A percentile compares a stretch with the other conserved stretches of the same genome.
Conservation (phyloP, 257 asterid genomes). For the Capsicum rhomboideum region DNA sequence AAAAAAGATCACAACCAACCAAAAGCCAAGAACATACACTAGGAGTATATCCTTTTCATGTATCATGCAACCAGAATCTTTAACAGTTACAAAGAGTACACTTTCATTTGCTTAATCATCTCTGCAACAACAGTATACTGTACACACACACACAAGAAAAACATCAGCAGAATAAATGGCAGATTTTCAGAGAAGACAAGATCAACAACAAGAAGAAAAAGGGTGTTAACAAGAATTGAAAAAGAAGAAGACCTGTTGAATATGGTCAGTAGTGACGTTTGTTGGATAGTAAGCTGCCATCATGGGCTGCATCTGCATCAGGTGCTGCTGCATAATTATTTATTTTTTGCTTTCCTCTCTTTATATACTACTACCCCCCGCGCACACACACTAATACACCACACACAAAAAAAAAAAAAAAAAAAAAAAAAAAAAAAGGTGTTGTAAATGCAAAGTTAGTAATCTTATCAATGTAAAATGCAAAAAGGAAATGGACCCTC, state of each 20-base stretch:
- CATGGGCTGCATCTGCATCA: conserved; percentile 98
- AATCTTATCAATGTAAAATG: background rate
- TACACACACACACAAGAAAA: no score
- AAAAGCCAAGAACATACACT: no score
- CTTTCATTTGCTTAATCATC: background rate
- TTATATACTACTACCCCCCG: conserved; percentile 19
- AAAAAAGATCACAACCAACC: no score
- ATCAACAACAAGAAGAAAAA: background rate
- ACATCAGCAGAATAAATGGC: background rate
- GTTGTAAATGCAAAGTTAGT: background rate
- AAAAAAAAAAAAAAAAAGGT: no score
- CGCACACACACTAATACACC: background rate
- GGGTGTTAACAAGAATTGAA: background rate
- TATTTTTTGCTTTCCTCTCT: conserved; percentile 30
- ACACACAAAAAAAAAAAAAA: no score
- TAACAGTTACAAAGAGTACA: background rate
- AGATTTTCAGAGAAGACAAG: background rate
- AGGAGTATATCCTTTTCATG: no score
- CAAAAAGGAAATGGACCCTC: conserved; percentile 5
- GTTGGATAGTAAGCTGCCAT: conserved; percentile 98
- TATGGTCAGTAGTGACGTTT: conserved; percentile 98
- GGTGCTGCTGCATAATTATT: conserved; percentile 75
- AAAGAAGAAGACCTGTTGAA: conserved; percentile 65
- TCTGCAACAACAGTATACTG: background rate
- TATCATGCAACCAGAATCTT: background rate